Conservation (phyloP, 2,329 filamentous ascomycete species). For the Penicillium nordicum region DNA sequence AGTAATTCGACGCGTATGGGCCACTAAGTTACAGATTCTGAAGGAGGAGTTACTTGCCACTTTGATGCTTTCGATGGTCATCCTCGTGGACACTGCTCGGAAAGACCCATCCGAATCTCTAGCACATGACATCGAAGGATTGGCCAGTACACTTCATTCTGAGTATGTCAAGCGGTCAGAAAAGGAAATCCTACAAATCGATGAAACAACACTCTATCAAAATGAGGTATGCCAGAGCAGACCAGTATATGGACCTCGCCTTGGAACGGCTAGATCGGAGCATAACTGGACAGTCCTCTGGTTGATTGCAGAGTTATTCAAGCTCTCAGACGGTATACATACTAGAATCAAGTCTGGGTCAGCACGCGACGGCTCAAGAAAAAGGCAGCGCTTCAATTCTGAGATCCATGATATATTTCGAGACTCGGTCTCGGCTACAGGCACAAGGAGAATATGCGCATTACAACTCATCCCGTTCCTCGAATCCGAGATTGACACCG, state of each 20-base stretch:
- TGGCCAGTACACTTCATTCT: slow-evolving; percentile 67
- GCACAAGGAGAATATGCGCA: slow-evolving; percentile 45
- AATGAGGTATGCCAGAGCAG: slow-evolving; percentile 34
- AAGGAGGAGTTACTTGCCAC: slow-evolving; percentile 75
- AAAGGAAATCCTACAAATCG: slow-evolving; percentile 70
- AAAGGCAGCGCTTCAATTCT: slow-evolving; percentile 38
- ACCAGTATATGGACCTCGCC: slow-evolving; percentile 35
- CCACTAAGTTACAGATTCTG: slow-evolving; percentile 59
- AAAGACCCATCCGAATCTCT: slow-evolving; percentile 40
- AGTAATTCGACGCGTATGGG: slow-evolving; percentile 73
- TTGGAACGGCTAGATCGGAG: slow-evolving; percentile 35
- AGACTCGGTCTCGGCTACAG: slow-evolving; percentile 37
- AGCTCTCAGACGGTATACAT: slow-evolving; percentile 31
- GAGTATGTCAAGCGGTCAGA: slow-evolving; percentile 74
- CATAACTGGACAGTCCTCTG: slow-evolving; percentile 42
- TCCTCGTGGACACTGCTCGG: slow-evolving; percentile 47
- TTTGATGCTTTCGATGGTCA: slow-evolving; percentile 64
- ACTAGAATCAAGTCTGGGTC: slow-evolving; percentile 7
- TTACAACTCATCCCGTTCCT: slow-evolving; percentile 56
- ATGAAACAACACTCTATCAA: slow-evolving; percentile 63
- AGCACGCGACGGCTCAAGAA: slow-evolving; percentile 24
- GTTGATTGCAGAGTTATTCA: slow-evolving; percentile 41
- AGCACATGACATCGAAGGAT: slow-evolving; percentile 54
- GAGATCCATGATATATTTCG: slow-evolving; percentile 36
- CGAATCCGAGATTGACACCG: slow-evolving; percentile 44